A percentile compares a stretch with the other conserved stretches of the same genome.
These are phyloP conservation scores for Sapria himalayana DNA, from an alignment of 345 rosid species.

Conservation along the genomic window DNA sequence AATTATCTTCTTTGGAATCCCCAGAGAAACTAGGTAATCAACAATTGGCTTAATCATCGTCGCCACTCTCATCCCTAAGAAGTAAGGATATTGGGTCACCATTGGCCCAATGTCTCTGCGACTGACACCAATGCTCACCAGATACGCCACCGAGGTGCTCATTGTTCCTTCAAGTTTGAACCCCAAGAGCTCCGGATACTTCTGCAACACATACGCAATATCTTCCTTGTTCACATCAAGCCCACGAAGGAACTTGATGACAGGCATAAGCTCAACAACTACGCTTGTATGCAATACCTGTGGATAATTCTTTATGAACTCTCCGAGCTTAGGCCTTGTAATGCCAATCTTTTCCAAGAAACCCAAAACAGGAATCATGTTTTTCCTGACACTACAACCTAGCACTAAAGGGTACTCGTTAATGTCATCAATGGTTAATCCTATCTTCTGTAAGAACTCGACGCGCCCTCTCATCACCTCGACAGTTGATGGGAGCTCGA, in stretches of 20 bases:
- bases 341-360: constrained; percentile 70
- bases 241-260: constrained; percentile 69
- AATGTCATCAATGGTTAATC: constrained; percentile 55
- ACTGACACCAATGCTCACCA: constrained; percentile 73
- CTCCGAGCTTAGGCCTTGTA: constrained; percentile 49
- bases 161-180: constrained; percentile 86
- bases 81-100: constrained; percentile 77
- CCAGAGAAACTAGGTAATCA: constrained; percentile 47
- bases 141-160: constrained; percentile 85
- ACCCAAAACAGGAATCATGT: constrained; percentile 74
- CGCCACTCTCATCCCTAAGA: constrained; percentile 87
- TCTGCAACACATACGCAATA: constrained; percentile 52
- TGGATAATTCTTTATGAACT: constrained; percentile 59
- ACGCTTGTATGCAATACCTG: constrained; percentile 73
- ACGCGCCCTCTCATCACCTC: constrained; percentile 85
- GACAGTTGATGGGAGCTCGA: constrained; percentile 78
- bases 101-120: constrained; percentile 90
- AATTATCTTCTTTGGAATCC: constrained; percentile 55
- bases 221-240: constrained; percentile 82
- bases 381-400: constrained; percentile 75
- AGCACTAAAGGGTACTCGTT: constrained; percentile 72
- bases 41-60: constrained; percentile 67
- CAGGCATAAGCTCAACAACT: constrained; percentile 84
- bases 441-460: constrained; percentile 59
- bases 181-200: constrained; percentile 82